Conservation (phyloP, 192 early-diverging fungal species). For the Backusella psychrophila region DNA sequence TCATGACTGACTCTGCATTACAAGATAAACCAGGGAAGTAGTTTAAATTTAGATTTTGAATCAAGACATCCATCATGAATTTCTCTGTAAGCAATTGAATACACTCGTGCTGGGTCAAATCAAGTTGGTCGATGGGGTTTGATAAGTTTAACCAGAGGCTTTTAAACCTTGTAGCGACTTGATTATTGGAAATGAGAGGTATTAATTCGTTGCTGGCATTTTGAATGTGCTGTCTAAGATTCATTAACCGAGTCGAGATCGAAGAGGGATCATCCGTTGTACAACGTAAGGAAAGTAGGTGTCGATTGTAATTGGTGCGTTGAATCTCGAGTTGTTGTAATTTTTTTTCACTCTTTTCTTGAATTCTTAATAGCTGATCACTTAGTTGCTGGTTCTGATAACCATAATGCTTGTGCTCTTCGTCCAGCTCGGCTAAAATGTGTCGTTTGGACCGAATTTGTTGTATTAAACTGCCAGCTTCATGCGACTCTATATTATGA, state of each 20-base stretch:
- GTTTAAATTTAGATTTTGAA: conserved; percentile 7
- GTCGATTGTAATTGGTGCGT: conserved; percentile 19
- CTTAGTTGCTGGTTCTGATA: not conserved
- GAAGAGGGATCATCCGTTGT: conserved; percentile 42
- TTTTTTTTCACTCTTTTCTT: conserved; percentile 8
- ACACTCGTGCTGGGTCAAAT: not conserved
- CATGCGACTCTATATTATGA: not conserved
- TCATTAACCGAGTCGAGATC: conserved; percentile 32
- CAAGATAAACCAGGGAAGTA: conserved; percentile 6
- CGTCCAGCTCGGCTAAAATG: not conserved
- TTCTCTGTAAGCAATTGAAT: conserved; percentile 11
- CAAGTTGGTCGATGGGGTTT: not conserved
- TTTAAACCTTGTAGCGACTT: not conserved
- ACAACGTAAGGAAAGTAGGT: conserved; percentile 35
- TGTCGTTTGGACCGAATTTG: not conserved
- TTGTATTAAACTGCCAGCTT: not conserved
- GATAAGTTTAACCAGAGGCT: not conserved
- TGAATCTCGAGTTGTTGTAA: not conserved
- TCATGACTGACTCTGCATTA: conserved; percentile 7
- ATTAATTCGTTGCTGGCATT: conserved; percentile 32
- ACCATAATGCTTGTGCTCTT: not conserved
- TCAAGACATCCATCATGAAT: conserved; percentile 13
- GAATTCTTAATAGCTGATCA: not conserved
- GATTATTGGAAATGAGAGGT: conserved; percentile 14
- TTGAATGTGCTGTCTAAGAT: conserved; percentile 32